phyloP scores from a whole-genome alignment of 495 filamentous ascomycete genomes.

The Peziza echinospora region DNA sequence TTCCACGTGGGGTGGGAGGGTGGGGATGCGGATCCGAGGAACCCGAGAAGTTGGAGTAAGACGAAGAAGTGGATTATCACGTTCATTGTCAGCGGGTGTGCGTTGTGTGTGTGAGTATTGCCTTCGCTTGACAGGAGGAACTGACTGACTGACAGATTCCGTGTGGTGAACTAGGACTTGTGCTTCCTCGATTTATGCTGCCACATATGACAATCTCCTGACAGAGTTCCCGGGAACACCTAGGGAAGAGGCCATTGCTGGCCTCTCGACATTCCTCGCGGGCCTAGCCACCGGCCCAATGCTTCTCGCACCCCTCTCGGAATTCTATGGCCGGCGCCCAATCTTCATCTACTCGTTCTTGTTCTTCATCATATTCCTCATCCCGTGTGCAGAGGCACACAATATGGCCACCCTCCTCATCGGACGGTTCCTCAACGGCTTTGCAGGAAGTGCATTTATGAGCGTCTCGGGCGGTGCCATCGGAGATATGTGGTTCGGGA shows the following conservation, averaged over 20 bases:
- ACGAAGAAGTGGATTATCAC: constrained; percentile 58
- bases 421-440: constrained; percentile 62
- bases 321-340: constrained; percentile 75
- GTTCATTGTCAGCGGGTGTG: constrained; percentile 44
- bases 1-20: too few relatives aligned
- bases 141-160: neutral
- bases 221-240: constrained; percentile 44
- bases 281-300: constrained; percentile 29
- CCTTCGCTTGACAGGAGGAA: neutral
- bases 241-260: constrained; percentile 51
- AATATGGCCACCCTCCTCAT: constrained; percentile 72
- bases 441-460: constrained; percentile 73
- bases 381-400: constrained; percentile 68
- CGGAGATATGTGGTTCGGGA: constrained; percentile 61
- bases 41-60: constrained; percentile 48
- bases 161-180: constrained; percentile 39
- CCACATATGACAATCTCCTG: constrained; percentile 63
- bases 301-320: constrained; percentile 28
- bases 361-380: constrained; percentile 64
- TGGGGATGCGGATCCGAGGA: constrained; percentile 46
- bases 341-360: constrained; percentile 64
- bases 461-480: constrained; percentile 80
- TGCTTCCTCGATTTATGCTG: constrained; percentile 72
- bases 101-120: constrained; percentile 61
- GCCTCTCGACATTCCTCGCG: constrained; percentile 58